Evolutionary conservation across 768 basidiomycete genomes (phyloP).

Genomic region (Lactifluus pinguis): DNA sequence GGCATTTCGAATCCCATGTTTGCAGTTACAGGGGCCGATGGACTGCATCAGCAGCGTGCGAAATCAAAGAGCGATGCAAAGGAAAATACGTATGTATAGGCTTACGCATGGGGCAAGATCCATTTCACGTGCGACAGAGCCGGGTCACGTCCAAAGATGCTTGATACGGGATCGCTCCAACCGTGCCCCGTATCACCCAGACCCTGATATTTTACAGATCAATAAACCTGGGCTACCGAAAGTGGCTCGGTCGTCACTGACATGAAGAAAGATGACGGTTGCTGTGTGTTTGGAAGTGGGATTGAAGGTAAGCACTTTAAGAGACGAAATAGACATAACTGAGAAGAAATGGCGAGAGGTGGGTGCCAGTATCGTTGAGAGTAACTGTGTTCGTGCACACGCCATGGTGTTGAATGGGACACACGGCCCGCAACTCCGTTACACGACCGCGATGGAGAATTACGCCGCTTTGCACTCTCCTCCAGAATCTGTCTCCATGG

Average conservation of each 20-base stretch:
- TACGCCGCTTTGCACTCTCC: neutral
- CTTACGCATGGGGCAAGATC: constrained; percentile 79
- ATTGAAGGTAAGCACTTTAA: constrained; percentile 4
- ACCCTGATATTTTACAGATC: constrained; percentile 37
- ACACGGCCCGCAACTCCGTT: constrained; percentile 3
- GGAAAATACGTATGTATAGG: constrained; percentile 16
- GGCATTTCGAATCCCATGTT: constrained; percentile 70
- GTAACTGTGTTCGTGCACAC: neutral
- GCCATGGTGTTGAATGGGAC: neutral
- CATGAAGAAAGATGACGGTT: constrained; percentile 86
- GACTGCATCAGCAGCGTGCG: constrained; percentile 3
- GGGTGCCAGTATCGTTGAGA: neutral
- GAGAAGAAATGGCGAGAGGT: neutral
- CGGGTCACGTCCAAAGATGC: constrained; percentile 47
- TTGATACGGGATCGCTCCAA: constrained; percentile 53
- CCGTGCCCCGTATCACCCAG: constrained; percentile 69
- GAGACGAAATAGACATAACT: constrained; percentile 4
- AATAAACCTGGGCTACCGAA: neutral
- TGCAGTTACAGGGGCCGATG: constrained; percentile 47
- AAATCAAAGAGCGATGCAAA: neutral
- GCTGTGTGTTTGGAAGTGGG: constrained; percentile 63
- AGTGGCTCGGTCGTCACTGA: constrained; percentile 30
- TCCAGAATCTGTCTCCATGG: neutral
- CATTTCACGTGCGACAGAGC: constrained; percentile 74
- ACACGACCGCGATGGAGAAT: constrained; percentile 2